Base-by-base conservation (phyloP, 2,329 filamentous ascomycete species). In the Sphaerulina musiva region DNA sequence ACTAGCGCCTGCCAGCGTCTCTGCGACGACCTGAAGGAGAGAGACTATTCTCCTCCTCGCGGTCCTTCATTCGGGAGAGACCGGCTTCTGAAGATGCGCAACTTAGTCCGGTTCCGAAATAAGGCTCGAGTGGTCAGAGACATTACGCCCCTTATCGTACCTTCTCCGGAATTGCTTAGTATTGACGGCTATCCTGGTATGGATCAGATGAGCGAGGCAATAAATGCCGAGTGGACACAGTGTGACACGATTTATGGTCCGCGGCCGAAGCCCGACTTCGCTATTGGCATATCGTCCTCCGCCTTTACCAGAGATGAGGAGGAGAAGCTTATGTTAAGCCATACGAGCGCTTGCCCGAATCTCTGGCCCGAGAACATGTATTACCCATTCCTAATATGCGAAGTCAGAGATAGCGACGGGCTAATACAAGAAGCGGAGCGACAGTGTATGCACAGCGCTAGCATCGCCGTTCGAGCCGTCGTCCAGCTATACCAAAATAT, bases 361-460 rank as follows among this genome's bases (percentile, higher is more conserved):
- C 39, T 51, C 29, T 53, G 58, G 23, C 53, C 49, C 6, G 52
- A 55, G 12, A 34, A 39, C 8, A 51, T 60, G 41, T 58, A 50
- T 36, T 60, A 56, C 48, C 53, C 56, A 23, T 60, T 59, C 43
- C 51, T 60, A 7, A 31, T 60, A 14, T 60, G 53, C 41, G 51
- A 60, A 43, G 51, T 39, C 17, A 62, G 60, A 46, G 34, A 41
- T 32, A 47, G 55, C 20, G 50, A 59, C 20, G 51, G 20, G 20
- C 36, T 31, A 4, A 46, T 61, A 10, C 48, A 55, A 43, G 48
- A 55, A 14, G 58, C 55, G 31, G 58, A 62, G 38, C 52, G 58
- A 54, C 58, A 62, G 40, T 54, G 48, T 38, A 55, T 62, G 5
- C 55, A 62, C 23, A 58, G 52, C 36, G 55, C 58, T 29, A 62